Conservation (phyloP, 2,329 filamentous ascomycete genomes). For the Diaporthe humulicola region DNA sequence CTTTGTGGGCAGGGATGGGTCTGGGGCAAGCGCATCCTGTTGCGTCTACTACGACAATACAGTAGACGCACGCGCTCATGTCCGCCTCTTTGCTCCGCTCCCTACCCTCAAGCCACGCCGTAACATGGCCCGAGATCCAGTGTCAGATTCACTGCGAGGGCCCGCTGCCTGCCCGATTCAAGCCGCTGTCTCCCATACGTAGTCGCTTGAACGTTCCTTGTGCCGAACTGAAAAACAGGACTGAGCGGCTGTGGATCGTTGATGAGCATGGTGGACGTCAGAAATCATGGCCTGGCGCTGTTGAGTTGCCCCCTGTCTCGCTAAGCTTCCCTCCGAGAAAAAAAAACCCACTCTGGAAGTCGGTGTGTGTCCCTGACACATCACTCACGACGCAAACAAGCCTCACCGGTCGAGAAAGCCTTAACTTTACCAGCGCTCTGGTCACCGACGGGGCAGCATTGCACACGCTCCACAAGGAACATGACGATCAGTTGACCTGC, state of each 20-base stretch:
- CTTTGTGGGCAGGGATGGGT: constrained; percentile 19
- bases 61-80: background rate
- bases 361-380: constrained; percentile 35
- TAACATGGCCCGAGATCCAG: constrained; percentile 7
- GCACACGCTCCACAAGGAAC: constrained; percentile 19
- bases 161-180: background rate
- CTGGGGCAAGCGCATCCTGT: constrained; percentile 3
- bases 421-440: constrained; percentile 35
- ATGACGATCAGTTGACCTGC: constrained; percentile 20
- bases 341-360: constrained; percentile 28
- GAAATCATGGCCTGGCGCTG: constrained; percentile 11
- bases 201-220: background rate
- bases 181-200: background rate
- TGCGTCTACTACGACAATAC: background rate
- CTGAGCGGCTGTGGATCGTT: background rate
- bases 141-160: background rate
- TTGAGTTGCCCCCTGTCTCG: constrained; percentile 23
- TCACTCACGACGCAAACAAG: constrained; percentile 33
- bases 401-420: constrained; percentile 35
- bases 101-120: constrained; percentile 1
- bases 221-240: background rate
- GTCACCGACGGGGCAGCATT: constrained; percentile 20
- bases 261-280: background rate
- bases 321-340: constrained; percentile 13
- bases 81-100: constrained; percentile 1